Evolutionary conservation across 2,329 filamentous ascomycete genomes (phyloP).

Genomic region (Colletotrichum sp.): DNA sequence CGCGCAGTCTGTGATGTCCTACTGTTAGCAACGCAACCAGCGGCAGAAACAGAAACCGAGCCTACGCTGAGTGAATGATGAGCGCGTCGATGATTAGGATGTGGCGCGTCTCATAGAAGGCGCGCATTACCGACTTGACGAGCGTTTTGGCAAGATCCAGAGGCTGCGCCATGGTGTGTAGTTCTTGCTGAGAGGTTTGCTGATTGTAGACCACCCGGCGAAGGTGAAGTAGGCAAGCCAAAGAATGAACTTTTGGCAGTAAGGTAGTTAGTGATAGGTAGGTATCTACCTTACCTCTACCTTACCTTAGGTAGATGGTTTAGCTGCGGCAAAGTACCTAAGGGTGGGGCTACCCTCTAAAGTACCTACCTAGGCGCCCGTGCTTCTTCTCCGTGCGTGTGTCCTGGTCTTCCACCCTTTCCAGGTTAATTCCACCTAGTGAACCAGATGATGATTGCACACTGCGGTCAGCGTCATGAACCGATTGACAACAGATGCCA

Average conservation of each 20-base stretch:
- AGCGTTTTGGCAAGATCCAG: slow-evolving; percentile 73
- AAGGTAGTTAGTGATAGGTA: not conserved
- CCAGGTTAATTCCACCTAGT: not conserved
- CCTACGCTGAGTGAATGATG: slow-evolving; percentile 81
- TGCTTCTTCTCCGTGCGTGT: not conserved
- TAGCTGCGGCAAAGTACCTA: not conserved
- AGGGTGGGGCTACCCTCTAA: not conserved
- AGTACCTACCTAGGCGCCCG: not conserved
- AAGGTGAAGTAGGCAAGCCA: not conserved
- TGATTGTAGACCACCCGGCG: not conserved
- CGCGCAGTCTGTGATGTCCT: slow-evolving; percentile 69
- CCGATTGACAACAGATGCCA: not conserved
- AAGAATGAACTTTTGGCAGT: not conserved
- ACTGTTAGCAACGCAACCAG: slow-evolving; percentile 55
- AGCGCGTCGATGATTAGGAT: slow-evolving; percentile 87
- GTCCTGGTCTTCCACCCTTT: not conserved
- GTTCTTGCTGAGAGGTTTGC: not conserved
- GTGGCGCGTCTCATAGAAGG: slow-evolving; percentile 86
- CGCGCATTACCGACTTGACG: slow-evolving; percentile 83
- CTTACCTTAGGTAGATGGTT: not conserved
- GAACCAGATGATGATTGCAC: not conserved
- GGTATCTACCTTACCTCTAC: too few species aligned
- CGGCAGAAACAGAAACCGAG: not conserved
- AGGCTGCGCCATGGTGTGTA: not conserved
- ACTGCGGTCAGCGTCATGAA: not conserved